A percentile compares a stretch with the other conserved stretches of the same genome.
Conservation (phyloP, 305 asterid species). For the Vinca major region DNA sequence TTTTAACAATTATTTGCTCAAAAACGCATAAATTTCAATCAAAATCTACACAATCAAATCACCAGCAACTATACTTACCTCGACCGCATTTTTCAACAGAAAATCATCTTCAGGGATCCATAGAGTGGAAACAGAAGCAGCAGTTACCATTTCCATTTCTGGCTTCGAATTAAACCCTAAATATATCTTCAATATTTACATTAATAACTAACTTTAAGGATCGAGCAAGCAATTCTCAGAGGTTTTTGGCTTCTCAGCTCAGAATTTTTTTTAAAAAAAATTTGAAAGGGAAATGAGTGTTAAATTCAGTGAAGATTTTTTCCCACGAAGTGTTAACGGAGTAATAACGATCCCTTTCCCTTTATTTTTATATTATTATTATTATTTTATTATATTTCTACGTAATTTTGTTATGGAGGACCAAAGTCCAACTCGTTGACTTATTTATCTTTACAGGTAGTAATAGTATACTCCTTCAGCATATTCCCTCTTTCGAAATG, state of each 20-base stretch:
- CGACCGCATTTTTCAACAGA: conserved; percentile 66
- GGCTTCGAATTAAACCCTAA: conserved; percentile 39
- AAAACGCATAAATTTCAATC: not conserved
- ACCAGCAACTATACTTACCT: conserved; percentile 35
- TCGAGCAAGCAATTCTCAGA: too few species aligned
- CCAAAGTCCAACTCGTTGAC: not conserved
- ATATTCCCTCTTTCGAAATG: not conserved
- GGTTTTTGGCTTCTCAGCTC: too few species aligned
- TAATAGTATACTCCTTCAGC: not conserved
- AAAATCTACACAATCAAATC: not conserved
- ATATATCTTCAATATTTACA: not conserved
- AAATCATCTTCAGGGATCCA: conserved; percentile 92
- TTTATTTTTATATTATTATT: not conserved
- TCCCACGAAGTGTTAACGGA: not conserved
- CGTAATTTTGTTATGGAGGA: not conserved
- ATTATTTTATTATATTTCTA: not conserved
- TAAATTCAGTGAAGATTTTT: not conserved
- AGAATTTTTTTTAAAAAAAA: not conserved
- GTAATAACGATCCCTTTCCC: not conserved
- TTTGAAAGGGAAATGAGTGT: not conserved
- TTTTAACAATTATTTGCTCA: not conserved
- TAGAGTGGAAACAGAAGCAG: conserved; percentile 29
- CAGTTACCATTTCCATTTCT: conserved; percentile 32
- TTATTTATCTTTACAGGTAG: not conserved
- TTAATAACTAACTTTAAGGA: too few species aligned